Conservation (phyloP, 2,329 filamentous ascomycete genomes). For the Xylariaceae sp. region DNA sequence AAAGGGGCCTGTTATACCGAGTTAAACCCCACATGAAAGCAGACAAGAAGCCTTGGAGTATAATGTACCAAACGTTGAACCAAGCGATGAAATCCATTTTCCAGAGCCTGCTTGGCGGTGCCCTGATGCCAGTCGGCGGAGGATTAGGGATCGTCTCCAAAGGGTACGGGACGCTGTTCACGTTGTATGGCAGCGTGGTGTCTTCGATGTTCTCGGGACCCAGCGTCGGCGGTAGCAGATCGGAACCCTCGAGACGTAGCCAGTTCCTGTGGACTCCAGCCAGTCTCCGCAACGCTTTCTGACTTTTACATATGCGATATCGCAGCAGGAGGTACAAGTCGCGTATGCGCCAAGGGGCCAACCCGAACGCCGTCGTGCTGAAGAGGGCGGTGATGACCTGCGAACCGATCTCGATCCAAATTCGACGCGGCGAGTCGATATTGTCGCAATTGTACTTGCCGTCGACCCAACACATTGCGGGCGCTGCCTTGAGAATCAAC, state of each 20-base stretch:
- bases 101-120: conserved; percentile 62
- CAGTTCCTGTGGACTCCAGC: conserved; percentile 70
- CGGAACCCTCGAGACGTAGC: conserved; percentile 66
- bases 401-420: conserved; percentile 80
- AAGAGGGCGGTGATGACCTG: conserved; percentile 81
- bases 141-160: conserved; percentile 55
- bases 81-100: conserved; percentile 76
- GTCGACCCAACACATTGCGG: conserved; percentile 60
- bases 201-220: conserved; percentile 48
- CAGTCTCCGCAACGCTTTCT: conserved; percentile 57
- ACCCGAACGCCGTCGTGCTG: conserved; percentile 78
- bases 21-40: conserved; percentile 82
- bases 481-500: conserved; percentile 67
- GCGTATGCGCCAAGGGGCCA: conserved; percentile 78
- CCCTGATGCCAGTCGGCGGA: conserved; percentile 66
- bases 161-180: conserved; percentile 56
- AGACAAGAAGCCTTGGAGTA: conserved; percentile 67
- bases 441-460: conserved; percentile 56
- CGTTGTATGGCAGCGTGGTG: conserved; percentile 34
- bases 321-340: conserved; percentile 69
- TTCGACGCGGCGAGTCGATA: conserved; percentile 68
- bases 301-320: conserved; percentile 51
- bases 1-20: conserved; percentile 66
- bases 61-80: conserved; percentile 72
- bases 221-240: conserved; percentile 48